These are phyloP conservation scores for Rhododendron griersonianum DNA, from an alignment of 148 eudicot species.

Conservation along the genomic window DNA sequence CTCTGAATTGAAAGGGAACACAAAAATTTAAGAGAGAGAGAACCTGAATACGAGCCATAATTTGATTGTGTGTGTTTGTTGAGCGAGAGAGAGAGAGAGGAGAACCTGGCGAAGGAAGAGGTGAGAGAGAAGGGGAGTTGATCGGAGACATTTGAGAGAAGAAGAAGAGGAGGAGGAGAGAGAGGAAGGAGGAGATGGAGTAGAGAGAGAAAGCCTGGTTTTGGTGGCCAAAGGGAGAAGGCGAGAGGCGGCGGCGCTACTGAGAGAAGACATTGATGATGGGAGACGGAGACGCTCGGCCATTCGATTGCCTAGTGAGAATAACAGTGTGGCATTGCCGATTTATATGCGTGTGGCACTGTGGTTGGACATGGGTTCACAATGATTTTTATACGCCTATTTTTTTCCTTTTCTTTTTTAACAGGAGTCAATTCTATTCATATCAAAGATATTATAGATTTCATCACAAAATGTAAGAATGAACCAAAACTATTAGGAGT, in stretches of 20 bases:
- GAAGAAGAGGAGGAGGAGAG: neutral
- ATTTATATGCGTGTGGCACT: too few species aligned
- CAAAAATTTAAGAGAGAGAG: neutral
- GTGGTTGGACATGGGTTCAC: too few species aligned
- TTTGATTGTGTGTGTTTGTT: neutral
- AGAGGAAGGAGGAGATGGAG: neutral
- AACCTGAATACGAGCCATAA: neutral
- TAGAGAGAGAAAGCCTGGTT: conserved; percentile 4
- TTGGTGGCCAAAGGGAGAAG: conserved; percentile 6
- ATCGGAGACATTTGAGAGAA: conserved; percentile 13
- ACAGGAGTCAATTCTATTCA: too few species aligned
- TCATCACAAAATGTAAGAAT: too few species aligned
- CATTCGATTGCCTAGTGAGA: conserved; percentile 1
- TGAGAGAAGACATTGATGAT: conserved; percentile 6
- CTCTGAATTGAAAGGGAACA: conserved; percentile 1
- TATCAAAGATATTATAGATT: too few species aligned
- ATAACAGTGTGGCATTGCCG: too few species aligned
- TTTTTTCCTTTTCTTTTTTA: too few species aligned
- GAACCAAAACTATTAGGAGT: too few species aligned
- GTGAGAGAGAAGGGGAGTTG: conserved; percentile 5
- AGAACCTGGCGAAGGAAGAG: conserved; percentile 10
- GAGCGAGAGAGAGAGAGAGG: neutral
- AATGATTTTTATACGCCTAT: too few species aligned
- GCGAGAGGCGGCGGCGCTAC: conserved; percentile 3
- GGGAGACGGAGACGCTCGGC: neutral